Percentiles rank a stretch among this genome's conserved stretches.
phyloP scores from a whole-genome alignment of 805 yeast genomes.

The Yarrowia keelungensis region DNA sequence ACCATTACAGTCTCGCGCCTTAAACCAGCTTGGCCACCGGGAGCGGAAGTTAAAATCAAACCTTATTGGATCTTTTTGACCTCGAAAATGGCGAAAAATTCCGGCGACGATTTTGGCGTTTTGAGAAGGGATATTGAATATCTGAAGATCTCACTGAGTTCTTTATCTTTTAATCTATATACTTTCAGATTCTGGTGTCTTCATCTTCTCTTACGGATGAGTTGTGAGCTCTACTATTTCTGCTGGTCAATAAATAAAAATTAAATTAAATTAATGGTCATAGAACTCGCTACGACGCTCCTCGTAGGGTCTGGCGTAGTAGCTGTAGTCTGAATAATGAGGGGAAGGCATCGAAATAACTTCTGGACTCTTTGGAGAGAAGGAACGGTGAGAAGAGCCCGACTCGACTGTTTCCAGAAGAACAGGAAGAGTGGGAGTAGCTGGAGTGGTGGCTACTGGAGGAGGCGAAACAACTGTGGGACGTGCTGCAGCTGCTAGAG shows the following conservation, averaged over 20 bases:
- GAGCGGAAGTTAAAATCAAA: conserved; percentile 15
- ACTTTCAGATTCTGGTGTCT: too few relatives aligned
- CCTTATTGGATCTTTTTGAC: not conserved
- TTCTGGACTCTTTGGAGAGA: not conserved
- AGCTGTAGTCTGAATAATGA: conserved; percentile 1
- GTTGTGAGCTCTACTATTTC: too few relatives aligned
- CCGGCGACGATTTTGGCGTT: not conserved
- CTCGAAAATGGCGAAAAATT: not conserved
- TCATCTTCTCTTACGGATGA: too few relatives aligned
- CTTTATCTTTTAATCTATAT: too few relatives aligned
- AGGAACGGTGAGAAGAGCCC: not conserved
- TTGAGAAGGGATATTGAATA: not conserved
- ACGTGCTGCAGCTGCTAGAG: conserved; percentile 10
- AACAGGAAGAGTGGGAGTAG: not conserved
- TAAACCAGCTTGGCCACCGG: conserved; percentile 37
- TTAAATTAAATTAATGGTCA: not conserved
- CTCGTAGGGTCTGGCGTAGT: conserved; percentile 9
- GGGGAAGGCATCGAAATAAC: conserved; percentile 13
- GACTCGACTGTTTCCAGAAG: not conserved
- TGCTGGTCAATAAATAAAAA: not conserved
- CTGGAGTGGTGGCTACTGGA: not conserved
- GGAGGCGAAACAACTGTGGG: conserved; percentile 10
- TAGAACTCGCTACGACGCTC: not conserved
- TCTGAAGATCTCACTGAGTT: too few relatives aligned
- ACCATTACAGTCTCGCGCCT: conserved; percentile 35